These are phyloP conservation scores for Cyclotella kingstonii DNA, from an alignment of 108 stramenopile genomes.

Conservation along the genomic window DNA sequence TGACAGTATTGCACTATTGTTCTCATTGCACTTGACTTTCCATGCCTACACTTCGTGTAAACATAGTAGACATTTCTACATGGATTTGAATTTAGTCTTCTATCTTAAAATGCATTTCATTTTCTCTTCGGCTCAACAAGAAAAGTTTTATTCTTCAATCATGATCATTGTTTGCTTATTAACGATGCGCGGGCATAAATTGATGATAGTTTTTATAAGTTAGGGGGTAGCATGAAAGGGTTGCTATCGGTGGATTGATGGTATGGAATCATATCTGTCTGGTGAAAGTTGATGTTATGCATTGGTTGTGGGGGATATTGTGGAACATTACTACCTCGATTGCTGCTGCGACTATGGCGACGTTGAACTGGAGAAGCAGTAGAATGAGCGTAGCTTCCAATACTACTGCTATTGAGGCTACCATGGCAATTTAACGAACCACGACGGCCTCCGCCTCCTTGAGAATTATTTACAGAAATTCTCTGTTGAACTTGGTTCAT, in stretches of 20 bases:
- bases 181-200: too few species aligned
- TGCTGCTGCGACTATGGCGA: conserved; percentile 16
- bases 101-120: conserved; percentile 8
- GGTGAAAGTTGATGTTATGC: conserved; percentile 30
- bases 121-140: not conserved
- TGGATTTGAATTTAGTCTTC: too few species aligned
- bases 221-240: conserved; percentile 2
- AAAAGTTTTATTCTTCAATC: too few species aligned
- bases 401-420: conserved; percentile 9
- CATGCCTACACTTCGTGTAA: too few species aligned
- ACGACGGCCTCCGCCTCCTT: conserved; percentile 18
- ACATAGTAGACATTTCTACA: too few species aligned
- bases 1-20: too few species aligned
- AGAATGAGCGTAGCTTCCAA: conserved; percentile 8
- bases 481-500: conserved; percentile 33
- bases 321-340: conserved; percentile 15
- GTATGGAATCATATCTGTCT: conserved; percentile 23
- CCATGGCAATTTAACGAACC: conserved; percentile 20
- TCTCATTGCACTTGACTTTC: too few species aligned
- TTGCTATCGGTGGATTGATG: not conserved
- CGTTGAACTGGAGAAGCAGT: conserved; percentile 36
- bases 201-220: conserved; percentile 9
- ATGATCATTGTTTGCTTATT: too few species aligned
- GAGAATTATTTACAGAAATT: conserved; percentile 4
- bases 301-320: conserved; percentile 27